These are phyloP conservation scores for Fraxinus cuspidata DNA, from an alignment of 257 asterid genomes.

Conservation along the genomic window DNA sequence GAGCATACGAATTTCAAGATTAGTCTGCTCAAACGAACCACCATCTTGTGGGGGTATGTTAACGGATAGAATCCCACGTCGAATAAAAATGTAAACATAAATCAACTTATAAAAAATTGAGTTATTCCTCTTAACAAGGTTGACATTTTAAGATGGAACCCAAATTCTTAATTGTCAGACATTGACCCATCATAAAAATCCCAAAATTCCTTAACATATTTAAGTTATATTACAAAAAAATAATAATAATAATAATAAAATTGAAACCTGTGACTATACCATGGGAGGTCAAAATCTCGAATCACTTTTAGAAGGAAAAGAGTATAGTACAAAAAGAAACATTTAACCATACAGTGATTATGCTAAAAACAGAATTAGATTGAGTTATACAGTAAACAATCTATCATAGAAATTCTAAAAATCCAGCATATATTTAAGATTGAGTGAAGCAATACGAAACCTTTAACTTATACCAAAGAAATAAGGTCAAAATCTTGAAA, in stretches of 20 bases:
- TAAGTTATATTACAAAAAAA: background rate
- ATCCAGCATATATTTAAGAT: background rate
- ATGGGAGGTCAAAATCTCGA: background rate
- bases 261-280: background rate
- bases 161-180: no score
- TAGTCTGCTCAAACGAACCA: no score
- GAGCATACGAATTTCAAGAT: no score
- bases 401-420: background rate
- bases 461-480: background rate
- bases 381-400: background rate
- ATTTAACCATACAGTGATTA: background rate
- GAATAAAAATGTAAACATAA: no score
- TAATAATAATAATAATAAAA: no score
- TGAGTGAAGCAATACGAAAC: background rate
- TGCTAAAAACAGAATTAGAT: slow-evolving; percentile 1
- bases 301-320: background rate
- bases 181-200: background rate
- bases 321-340: background rate
- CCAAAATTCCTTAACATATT: background rate
- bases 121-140: no score
- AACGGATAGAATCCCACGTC: no score
- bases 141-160: no score
- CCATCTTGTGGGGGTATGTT: no score
- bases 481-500: background rate
- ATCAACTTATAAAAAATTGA: no score